Evolutionary conservation across 257 asterid genomes (phyloP).

Genomic region (Solanum pinnatisectum): DNA sequence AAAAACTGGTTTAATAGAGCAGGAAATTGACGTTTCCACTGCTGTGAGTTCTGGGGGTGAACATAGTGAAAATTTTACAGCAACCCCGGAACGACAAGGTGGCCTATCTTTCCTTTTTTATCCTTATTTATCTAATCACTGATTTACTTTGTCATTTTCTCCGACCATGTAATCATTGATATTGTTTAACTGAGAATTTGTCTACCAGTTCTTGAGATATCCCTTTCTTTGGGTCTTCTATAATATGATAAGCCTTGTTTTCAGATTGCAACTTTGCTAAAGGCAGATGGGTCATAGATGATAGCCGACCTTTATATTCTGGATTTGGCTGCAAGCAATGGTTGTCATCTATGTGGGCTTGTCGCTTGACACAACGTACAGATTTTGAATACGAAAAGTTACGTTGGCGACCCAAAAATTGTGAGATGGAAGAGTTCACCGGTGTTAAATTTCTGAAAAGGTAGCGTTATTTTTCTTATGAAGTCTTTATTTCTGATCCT

Average conservation of each 20-base stretch:
- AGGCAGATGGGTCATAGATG: conserved; percentile 81
- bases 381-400: conserved; percentile 84
- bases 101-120: not conserved
- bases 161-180: too few relatives aligned
- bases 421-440: conserved; percentile 65
- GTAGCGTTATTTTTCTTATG: conserved; percentile 8
- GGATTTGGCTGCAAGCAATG: conserved; percentile 85
- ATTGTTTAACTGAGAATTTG: not conserved
- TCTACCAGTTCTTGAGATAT: not conserved
- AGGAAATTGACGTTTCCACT: conserved; percentile 16
- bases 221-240: not conserved
- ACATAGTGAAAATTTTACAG: conserved; percentile 13
- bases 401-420: conserved; percentile 73
- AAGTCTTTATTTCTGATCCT: not conserved
- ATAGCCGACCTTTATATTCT: conserved; percentile 63
- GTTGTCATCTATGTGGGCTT: conserved; percentile 97
- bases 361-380: conserved; percentile 78
- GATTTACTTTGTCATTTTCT: not conserved
- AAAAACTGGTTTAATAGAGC: conserved; percentile 16
- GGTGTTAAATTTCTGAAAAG: conserved; percentile 57
- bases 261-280: conserved; percentile 63
- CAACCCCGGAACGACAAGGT: conserved; percentile 30
- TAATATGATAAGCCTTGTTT: not conserved
- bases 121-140: not conserved
- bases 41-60: conserved; percentile 15